Evolutionary conservation across 768 basidiomycete genomes (phyloP).

Genomic region (Amanita polypyramis): DNA sequence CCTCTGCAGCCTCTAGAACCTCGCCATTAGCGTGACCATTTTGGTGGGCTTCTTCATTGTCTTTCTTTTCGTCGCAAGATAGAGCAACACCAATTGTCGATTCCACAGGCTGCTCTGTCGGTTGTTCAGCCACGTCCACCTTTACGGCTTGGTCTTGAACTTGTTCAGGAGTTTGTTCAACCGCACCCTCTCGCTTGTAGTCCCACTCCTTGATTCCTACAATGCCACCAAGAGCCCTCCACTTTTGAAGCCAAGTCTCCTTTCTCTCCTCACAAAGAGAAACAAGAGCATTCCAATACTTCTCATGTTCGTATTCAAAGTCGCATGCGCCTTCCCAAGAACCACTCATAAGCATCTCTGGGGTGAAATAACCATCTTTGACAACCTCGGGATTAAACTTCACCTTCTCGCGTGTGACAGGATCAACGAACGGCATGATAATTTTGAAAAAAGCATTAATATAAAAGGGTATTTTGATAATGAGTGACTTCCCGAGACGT

Average conservation of each 20-base stretch:
- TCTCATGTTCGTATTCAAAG: constrained; percentile 65
- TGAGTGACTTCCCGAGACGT: constrained; percentile 63
- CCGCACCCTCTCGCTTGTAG: constrained; percentile 33
- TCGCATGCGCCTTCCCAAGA: constrained; percentile 59
- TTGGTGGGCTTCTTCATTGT: background rate
- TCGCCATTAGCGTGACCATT: constrained; percentile 14
- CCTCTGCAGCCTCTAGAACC: background rate
- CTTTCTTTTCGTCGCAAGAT: constrained; percentile 1
- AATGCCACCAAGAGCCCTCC: constrained; percentile 57
- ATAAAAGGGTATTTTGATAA: constrained; percentile 76
- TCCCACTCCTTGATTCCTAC: constrained; percentile 77
- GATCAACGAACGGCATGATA: constrained; percentile 76
- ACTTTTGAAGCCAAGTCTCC: constrained; percentile 41
- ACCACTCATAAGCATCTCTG: constrained; percentile 60
- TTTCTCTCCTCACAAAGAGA: constrained; percentile 41
- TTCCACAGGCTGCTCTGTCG: background rate
- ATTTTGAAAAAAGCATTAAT: constrained; percentile 68
- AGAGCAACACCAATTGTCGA: constrained; percentile 1
- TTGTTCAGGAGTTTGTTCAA: background rate
- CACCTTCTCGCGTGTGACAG: constrained; percentile 66
- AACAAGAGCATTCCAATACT: constrained; percentile 65
- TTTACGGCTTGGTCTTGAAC: background rate
- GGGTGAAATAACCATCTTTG: constrained; percentile 55
- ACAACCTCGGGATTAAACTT: constrained; percentile 64
- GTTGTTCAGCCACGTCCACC: background rate